These are phyloP conservation scores for Neltuma alba DNA, from an alignment of 306 rosid species.

Conservation along the genomic window DNA sequence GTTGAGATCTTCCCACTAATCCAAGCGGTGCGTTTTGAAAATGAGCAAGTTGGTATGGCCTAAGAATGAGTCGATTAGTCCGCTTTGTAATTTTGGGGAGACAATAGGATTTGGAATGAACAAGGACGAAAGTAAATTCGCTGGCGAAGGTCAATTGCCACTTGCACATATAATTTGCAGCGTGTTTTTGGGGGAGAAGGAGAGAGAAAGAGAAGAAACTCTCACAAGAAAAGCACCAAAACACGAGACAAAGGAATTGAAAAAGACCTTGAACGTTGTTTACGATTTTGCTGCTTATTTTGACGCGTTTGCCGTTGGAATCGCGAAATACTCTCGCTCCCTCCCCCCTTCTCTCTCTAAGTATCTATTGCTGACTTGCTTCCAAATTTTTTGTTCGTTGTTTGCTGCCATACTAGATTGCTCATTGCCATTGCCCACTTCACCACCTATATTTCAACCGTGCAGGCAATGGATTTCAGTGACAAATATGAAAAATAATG, in stretches of 20 bases:
- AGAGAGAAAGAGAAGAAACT: background rate
- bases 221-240: background rate
- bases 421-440: slow-evolving; percentile 32
- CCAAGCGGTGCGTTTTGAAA: too few species aligned
- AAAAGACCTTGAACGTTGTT: slow-evolving; percentile 17
- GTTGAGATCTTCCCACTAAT: too few species aligned
- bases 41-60: too few species aligned
- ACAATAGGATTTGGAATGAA: background rate
- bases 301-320: slow-evolving; percentile 34
- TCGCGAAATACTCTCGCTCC: slow-evolving; percentile 13
- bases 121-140: background rate
- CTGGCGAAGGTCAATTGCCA: background rate
- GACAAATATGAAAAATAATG: background rate
- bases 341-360: too few species aligned
- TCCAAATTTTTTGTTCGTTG: background rate
- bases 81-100: background rate
- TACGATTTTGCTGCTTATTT: slow-evolving; percentile 8
- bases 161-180: background rate
- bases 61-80: background rate
- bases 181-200: background rate
- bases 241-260: background rate
- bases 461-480: background rate
- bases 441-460: slow-evolving; percentile 18
- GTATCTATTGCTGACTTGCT: background rate
- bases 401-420: background rate